Evolutionary conservation across 1,284 basidiomycete species (phyloP).

Genomic region (Rhodotorula sp.): DNA sequence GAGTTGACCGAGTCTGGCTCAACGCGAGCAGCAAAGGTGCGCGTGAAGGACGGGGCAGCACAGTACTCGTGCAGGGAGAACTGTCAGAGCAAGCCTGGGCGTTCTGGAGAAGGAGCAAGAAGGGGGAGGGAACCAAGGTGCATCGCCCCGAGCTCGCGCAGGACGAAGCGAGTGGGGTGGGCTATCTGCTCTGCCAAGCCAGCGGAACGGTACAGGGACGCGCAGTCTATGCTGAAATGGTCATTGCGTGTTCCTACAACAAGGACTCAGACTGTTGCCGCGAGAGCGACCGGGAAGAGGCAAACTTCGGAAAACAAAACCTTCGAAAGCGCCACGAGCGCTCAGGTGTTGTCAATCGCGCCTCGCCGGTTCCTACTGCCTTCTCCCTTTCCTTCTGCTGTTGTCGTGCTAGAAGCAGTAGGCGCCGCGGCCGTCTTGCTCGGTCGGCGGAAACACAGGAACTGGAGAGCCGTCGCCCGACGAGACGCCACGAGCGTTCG

Average conservation of each 20-base stretch:
- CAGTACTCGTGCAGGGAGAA: background rate
- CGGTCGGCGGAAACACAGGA: slow-evolving; percentile 62
- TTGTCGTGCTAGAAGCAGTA: slow-evolving; percentile 2
- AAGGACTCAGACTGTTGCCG: too few species aligned
- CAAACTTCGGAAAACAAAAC: background rate
- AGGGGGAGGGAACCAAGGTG: background rate
- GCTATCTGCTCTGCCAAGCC: too few species aligned
- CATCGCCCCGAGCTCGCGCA: background rate
- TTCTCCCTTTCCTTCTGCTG: background rate
- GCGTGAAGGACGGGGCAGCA: background rate
- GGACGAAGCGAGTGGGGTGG: background rate
- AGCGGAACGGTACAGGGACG: too few species aligned
- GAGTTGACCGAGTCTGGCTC: background rate
- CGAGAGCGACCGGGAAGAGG: too few species aligned
- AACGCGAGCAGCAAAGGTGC: background rate
- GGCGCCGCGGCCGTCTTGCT: slow-evolving; percentile 11
- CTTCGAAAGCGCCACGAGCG: background rate
- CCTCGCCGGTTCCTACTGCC: slow-evolving; percentile 10
- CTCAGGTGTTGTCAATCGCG: slow-evolving; percentile 16
- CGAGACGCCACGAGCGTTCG: slow-evolving; percentile 82
- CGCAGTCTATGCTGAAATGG: too few species aligned
- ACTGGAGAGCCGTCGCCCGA: slow-evolving; percentile 88
- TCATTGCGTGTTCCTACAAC: too few species aligned
- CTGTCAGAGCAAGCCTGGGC: background rate
- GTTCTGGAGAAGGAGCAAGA: slow-evolving; percentile 1